phyloP scores from a whole-genome alignment of 805 yeast species.

The Wickerhamiella sorbophila region DNA sequence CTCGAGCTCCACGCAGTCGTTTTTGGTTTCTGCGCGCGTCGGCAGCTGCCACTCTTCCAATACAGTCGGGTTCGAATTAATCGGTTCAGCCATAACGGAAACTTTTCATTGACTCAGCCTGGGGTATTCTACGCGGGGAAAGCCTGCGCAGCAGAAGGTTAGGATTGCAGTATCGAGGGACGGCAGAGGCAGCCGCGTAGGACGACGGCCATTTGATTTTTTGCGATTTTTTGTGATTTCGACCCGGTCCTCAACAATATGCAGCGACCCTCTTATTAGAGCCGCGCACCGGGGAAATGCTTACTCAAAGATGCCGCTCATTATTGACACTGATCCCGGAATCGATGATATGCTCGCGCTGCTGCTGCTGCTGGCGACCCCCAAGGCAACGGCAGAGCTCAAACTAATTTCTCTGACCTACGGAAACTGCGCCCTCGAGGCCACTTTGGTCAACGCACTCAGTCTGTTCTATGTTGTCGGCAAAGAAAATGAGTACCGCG shows the following conservation, averaged over 20 bases:
- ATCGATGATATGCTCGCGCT: constrained; percentile 31
- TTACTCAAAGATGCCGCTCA: constrained; percentile 15
- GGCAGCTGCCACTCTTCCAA: constrained; percentile 67
- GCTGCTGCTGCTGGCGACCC: constrained; percentile 24
- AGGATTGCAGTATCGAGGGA: too few species aligned
- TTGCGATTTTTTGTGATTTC: too few species aligned
- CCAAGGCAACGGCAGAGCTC: constrained; percentile 18
- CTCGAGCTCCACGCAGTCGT: constrained; percentile 4
- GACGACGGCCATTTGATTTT: too few species aligned
- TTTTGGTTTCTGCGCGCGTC: constrained; percentile 34
- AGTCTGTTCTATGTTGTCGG: constrained; percentile 26
- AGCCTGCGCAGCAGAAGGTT: too few species aligned
- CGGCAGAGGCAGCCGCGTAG: too few species aligned
- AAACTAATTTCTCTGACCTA: constrained; percentile 25
- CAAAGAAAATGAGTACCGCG: constrained; percentile 21
- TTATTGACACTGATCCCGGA: constrained; percentile 32
- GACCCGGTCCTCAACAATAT: too few species aligned
- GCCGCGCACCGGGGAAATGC: too few species aligned
- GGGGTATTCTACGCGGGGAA: background rate
- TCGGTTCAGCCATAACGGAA: constrained; percentile 54
- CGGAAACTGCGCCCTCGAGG: constrained; percentile 27
- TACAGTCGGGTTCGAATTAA: constrained; percentile 84
- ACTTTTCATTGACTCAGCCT: background rate
- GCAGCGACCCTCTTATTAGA: too few species aligned
- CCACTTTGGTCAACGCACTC: constrained; percentile 25